These are phyloP conservation scores for Bryoerythrophyllum caledonicum DNA, from an alignment of 225 moss, liverwort and hornwort genomes.

Conservation along the genomic window DNA sequence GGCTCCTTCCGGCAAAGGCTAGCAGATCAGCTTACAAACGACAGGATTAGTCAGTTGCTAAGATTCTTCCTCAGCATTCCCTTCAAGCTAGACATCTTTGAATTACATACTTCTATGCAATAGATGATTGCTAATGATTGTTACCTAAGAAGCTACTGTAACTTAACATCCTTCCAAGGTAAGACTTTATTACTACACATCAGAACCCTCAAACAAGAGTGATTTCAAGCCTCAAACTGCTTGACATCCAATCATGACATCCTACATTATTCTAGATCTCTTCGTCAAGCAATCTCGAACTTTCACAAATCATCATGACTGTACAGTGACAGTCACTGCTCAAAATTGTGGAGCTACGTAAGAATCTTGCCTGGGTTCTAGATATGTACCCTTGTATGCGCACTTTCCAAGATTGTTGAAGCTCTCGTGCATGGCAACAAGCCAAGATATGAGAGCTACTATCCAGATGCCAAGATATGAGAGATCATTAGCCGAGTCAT, in stretches of 20 bases:
- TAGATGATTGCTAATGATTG: neutral
- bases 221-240: neutral
- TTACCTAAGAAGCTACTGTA: neutral
- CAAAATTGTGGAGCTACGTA: neutral
- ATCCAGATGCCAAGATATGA: neutral
- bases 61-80: neutral
- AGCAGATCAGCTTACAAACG: neutral
- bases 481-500: neutral
- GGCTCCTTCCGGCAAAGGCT: neutral
- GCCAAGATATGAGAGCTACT: neutral
- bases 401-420: neutral
- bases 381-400: neutral
- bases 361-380: neutral
- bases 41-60: neutral
- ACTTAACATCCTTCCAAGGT: neutral
- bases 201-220: neutral
- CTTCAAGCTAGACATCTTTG: neutral
- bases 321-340: neutral
- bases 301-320: neutral
- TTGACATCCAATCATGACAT: neutral
- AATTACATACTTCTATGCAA: neutral
- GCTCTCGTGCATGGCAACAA: constrained; percentile 2
- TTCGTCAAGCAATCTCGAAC: neutral
- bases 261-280: neutral
- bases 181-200: too few species aligned